Evolutionary conservation across 108 stramenopile species (phyloP).

Genomic region (Discostella pseudostelligera): DNA sequence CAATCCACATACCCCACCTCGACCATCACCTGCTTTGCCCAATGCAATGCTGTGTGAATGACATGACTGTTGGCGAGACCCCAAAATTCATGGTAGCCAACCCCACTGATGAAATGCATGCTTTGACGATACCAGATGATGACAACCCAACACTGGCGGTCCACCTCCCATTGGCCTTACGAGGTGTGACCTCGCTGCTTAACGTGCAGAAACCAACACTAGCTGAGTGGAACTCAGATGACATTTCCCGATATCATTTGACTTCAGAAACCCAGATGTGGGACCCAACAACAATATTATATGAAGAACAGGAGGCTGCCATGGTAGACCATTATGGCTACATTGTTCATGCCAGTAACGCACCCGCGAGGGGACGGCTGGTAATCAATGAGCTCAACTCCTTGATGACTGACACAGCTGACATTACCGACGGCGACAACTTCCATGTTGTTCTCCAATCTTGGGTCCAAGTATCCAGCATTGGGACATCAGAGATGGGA

Average conservation of each 20-base stretch:
- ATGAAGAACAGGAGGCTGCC: slow-evolving; percentile 10
- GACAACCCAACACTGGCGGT: neutral
- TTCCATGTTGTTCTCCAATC: neutral
- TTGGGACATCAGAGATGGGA: neutral
- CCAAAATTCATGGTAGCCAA: slow-evolving; percentile 11
- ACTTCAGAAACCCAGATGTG: slow-evolving; percentile 7
- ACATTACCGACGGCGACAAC: slow-evolving; percentile 1
- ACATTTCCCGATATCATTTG: neutral
- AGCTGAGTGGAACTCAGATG: neutral
- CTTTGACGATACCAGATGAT: neutral
- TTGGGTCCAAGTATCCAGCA: neutral
- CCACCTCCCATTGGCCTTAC: neutral
- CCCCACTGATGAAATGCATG: slow-evolving; percentile 8
- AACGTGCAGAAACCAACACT: neutral
- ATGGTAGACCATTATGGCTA: slow-evolving; percentile 5
- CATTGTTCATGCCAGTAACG: neutral
- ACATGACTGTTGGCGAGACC: slow-evolving; percentile 2
- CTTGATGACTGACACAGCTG: neutral
- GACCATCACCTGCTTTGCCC: slow-evolving; percentile 31
- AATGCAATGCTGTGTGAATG: slow-evolving; percentile 31
- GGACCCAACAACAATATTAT: slow-evolving; percentile 7
- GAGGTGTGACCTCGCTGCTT: neutral
- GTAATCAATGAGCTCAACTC: neutral
- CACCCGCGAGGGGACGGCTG: slow-evolving; percentile 4
- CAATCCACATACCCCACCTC: slow-evolving; percentile 14